These are phyloP conservation scores for Infundibulicybe gibba DNA, from an alignment of 768 basidiomycete species.

Conservation along the genomic window DNA sequence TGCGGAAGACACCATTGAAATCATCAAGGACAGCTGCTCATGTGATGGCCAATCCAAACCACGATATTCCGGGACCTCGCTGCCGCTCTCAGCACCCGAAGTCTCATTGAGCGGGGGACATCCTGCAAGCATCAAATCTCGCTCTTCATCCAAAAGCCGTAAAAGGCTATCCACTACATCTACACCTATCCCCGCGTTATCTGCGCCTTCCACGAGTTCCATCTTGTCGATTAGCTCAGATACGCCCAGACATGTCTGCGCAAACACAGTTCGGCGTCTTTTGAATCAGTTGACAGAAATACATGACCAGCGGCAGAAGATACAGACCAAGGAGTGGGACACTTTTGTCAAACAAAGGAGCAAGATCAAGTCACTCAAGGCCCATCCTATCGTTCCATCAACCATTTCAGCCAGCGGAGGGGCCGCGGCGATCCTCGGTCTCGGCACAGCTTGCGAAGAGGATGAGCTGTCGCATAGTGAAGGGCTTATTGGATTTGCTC, in stretches of 20 bases:
- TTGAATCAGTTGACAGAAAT: conserved; percentile 75
- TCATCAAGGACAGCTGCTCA: conserved; percentile 42
- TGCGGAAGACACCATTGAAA: conserved; percentile 33
- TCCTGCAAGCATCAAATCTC: conserved; percentile 37
- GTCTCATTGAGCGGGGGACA: conserved; percentile 13
- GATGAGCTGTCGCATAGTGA: conserved; percentile 81
- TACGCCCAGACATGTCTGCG: conserved; percentile 73
- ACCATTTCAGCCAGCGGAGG: conserved; percentile 28
- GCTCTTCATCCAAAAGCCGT: conserved; percentile 47
- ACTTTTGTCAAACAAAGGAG: conserved; percentile 72
- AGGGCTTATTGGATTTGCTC: conserved; percentile 87
- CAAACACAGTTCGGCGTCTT: conserved; percentile 68
- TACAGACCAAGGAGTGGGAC: conserved; percentile 82
- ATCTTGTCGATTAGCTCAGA: conserved; percentile 58
- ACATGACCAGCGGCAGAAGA: conserved; percentile 74
- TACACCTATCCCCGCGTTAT: conserved; percentile 14
- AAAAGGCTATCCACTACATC: conserved; percentile 40
- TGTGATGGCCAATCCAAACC: conserved; percentile 33
- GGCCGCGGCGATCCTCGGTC: conserved; percentile 66
- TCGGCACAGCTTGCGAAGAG: conserved; percentile 58
- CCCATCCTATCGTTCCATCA: conserved; percentile 20
- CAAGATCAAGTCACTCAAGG: conserved; percentile 36
- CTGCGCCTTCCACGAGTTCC: conserved; percentile 36
- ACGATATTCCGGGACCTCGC: neutral
- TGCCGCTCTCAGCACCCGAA: neutral